Conservation (phyloP, 495 filamentous ascomycete species). For the Hypoxylon rickii region DNA sequence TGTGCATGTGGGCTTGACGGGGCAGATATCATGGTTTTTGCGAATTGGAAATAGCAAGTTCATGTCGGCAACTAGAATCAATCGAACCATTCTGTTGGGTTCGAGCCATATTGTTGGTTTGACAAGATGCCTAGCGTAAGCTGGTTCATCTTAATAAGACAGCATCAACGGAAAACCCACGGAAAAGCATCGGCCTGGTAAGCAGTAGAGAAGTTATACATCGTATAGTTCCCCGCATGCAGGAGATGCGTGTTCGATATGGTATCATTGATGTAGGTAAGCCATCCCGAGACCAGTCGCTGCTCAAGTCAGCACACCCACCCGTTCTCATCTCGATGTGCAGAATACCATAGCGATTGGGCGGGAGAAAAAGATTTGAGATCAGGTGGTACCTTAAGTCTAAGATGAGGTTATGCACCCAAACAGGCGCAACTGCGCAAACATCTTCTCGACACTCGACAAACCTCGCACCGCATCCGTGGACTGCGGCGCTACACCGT, state of each 20-base stretch:
- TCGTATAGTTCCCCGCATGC: slow-evolving; percentile 16
- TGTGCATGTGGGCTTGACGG: no score
- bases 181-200: neutral
- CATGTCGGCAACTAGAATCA: no score
- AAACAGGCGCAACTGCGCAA: neutral
- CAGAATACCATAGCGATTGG: neutral
- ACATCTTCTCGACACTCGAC: no score
- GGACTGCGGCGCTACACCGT: no score
- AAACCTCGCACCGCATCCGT: no score
- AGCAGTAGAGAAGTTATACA: neutral
- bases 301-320: neutral
- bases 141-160: no score
- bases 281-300: slow-evolving; percentile 4
- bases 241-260: slow-evolving; percentile 1
- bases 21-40: no score
- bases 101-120: no score
- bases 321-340: neutral
- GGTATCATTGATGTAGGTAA: slow-evolving; percentile 15
- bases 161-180: no score
- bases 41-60: no score
- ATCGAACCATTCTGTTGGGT: no score
- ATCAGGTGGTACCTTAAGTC: slow-evolving; percentile 11
- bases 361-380: slow-evolving; percentile 10
- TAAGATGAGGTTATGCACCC: neutral
- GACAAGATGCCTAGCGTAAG: no score